Percentiles rank a stretch among this genome's conserved stretches.
phyloP scores from a whole-genome alignment of 106 monocot genomes.

The Dendrobium officinale region DNA sequence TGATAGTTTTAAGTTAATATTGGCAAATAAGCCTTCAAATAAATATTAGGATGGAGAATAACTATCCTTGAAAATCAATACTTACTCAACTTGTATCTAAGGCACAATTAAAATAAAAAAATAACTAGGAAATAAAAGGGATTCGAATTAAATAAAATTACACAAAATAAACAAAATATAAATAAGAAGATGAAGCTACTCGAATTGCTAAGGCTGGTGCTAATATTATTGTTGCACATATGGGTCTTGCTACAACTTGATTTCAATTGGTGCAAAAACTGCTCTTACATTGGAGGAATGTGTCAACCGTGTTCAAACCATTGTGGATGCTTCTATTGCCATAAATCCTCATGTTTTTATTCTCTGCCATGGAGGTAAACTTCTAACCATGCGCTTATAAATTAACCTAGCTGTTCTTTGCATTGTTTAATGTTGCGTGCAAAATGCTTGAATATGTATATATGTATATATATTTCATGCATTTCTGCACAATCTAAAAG shows the following conservation, averaged over 20 bases:
- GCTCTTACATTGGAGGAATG: constrained; percentile 64
- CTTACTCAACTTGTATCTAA: no score
- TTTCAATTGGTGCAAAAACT: constrained; percentile 88
- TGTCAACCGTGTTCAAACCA: constrained; percentile 69
- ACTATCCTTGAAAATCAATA: no score
- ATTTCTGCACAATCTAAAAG: not conserved
- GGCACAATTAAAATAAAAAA: no score
- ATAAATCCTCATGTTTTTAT: constrained; percentile 71
- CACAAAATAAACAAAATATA: no score
- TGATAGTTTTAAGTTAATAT: no score
- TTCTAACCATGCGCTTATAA: not conserved
- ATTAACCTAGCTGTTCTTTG: not conserved
- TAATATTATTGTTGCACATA: constrained; percentile 83
- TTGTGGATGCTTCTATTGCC: constrained; percentile 73
- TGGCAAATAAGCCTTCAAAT: no score
- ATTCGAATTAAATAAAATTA: no score
- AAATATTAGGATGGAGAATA: no score
- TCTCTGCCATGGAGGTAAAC: constrained; percentile 93
- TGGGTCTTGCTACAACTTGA: constrained; percentile 84
- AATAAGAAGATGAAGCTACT: constrained; percentile 62
- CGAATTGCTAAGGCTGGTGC: constrained; percentile 86
- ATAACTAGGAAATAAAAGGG: no score
- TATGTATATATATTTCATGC: not conserved
- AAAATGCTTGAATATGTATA: no score
- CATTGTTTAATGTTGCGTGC: not conserved